phyloP scores from a whole-genome alignment of 495 filamentous ascomycete species.

The Lichenothelia convexa region DNA sequence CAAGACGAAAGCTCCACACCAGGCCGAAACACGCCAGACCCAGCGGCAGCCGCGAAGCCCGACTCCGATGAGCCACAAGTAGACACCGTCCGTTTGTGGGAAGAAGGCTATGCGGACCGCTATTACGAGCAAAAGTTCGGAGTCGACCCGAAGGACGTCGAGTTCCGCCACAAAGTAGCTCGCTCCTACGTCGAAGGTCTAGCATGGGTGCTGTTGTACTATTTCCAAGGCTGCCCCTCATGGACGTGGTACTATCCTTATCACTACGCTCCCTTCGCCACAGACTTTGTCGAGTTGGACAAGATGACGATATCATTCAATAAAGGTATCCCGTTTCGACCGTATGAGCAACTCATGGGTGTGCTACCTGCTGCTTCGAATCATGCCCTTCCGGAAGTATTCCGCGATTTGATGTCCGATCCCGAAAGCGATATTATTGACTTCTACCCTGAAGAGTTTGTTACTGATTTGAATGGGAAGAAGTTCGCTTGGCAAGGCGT shows the following conservation, averaged over 20 bases:
- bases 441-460: slow-evolving; percentile 92
- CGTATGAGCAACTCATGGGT: slow-evolving; percentile 97
- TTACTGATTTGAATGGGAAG: slow-evolving; percentile 87
- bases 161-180: slow-evolving; percentile 84
- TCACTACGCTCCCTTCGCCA: slow-evolving; percentile 94
- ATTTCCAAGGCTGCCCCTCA: slow-evolving; percentile 93
- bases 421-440: slow-evolving; percentile 81
- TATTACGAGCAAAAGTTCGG: slow-evolving; percentile 97
- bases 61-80: slow-evolving; percentile 41
- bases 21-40: slow-evolving; percentile 32
- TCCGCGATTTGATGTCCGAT: slow-evolving; percentile 75
- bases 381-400: slow-evolving; percentile 72
- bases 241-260: slow-evolving; percentile 99
- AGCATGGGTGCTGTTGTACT: slow-evolving; percentile 95
- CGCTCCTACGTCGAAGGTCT: slow-evolving; percentile 86
- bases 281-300: slow-evolving; percentile 74
- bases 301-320: slow-evolving; percentile 68
- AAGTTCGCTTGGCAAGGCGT: slow-evolving; percentile 98
- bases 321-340: slow-evolving; percentile 70
- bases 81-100: slow-evolving; percentile 85
- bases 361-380: slow-evolving; percentile 85
- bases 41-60: slow-evolving; percentile 23
- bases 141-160: slow-evolving; percentile 62
- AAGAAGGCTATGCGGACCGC: slow-evolving; percentile 79
- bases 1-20: slow-evolving; percentile 38